Base-by-base conservation (phyloP, 2,329 filamentous ascomycete genomes). In the Diplodia scrobiculata region DNA sequence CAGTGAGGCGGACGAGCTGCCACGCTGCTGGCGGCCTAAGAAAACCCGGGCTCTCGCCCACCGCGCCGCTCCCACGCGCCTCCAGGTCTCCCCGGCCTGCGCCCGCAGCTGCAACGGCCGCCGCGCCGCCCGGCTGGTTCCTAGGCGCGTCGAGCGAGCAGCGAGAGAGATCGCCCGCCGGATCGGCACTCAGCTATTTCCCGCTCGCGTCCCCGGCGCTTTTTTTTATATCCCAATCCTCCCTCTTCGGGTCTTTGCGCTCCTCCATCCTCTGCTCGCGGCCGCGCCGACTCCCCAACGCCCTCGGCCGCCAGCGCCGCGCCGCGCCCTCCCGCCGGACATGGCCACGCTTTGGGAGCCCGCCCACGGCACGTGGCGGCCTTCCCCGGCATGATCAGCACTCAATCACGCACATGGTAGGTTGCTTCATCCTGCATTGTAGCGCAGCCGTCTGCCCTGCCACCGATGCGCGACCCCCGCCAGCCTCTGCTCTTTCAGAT, bases 381-480 rank as follows among this genome's bases (percentile, higher is more conserved):
- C 53, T 58, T 45, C 53, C 53, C 36, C 34, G 38, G 21, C 58
- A 45, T 50, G 58, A 62, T 62, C 58, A 62, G 58, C 58, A 62
- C 41, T 62, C 58, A 62, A 62, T 62, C 58, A 62, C 58, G 41
- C 41, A 48, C 58, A 50, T 36, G 58, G 58, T 50, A 62, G 58
- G 58, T 50, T 62, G 58, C 58, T 62, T 62, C 58, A 62, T 62
- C 58, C 50, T 62, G 58, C 58, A 62, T 62, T 62, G 58, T 45
- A 45, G 58, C 58, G 58, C 58, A 50, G 45, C 58, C 27, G 6
- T 10, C 32, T 21, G 25, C 55, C 21, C 38, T 34, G 38, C 55
- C 58, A 21, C n/a, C 53, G 41, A 47, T 47, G 36, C 27, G 36
- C 17, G n/a, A 1, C 41, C 58, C 58, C 41, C 27, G 58, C 48